Evolutionary conservation across 2,329 filamentous ascomycete genomes (phyloP).

Genomic region (Mycosphaerella sp.): DNA sequence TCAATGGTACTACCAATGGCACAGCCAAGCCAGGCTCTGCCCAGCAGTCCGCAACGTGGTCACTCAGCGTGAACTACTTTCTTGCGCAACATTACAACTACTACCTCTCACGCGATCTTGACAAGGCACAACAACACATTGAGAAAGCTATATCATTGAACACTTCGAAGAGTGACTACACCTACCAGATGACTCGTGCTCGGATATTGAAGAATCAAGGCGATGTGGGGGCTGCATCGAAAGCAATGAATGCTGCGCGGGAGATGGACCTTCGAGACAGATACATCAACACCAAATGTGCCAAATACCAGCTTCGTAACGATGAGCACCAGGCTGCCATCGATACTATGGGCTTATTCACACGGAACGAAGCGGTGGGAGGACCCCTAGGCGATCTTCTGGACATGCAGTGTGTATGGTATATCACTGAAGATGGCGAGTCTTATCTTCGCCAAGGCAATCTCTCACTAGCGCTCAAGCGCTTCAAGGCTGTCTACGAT

Average conservation of each 20-base stretch:
- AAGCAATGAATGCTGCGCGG: constrained; percentile 82
- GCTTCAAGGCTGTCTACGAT: constrained; percentile 79
- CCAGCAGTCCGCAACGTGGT: constrained; percentile 52
- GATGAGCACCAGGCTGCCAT: constrained; percentile 81
- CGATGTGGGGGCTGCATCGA: constrained; percentile 69
- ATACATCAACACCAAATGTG: constrained; percentile 97
- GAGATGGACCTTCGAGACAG: constrained; percentile 82
- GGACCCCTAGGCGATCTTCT: constrained; percentile 85
- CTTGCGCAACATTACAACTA: constrained; percentile 98
- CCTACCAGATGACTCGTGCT: constrained; percentile 91
- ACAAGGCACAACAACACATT: constrained; percentile 74
- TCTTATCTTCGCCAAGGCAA: constrained; percentile 78
- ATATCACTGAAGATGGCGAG: constrained; percentile 88
- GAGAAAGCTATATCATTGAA: constrained; percentile 76
- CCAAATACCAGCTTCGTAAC: constrained; percentile 93
- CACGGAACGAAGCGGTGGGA: constrained; percentile 78
- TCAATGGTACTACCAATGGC: constrained; percentile 36
- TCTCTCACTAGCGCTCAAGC: constrained; percentile 78
- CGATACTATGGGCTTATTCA: constrained; percentile 88
- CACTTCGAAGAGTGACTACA: constrained; percentile 78
- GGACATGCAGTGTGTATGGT: constrained; percentile 99
- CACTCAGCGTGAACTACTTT: constrained; percentile 81
- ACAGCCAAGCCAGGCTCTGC: constrained; percentile 26
- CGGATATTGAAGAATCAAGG: constrained; percentile 90
- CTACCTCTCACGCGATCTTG: constrained; percentile 72